phyloP scores from a whole-genome alignment of 2,329 filamentous ascomycete genomes.

The Colletotrichum gigasporum region DNA sequence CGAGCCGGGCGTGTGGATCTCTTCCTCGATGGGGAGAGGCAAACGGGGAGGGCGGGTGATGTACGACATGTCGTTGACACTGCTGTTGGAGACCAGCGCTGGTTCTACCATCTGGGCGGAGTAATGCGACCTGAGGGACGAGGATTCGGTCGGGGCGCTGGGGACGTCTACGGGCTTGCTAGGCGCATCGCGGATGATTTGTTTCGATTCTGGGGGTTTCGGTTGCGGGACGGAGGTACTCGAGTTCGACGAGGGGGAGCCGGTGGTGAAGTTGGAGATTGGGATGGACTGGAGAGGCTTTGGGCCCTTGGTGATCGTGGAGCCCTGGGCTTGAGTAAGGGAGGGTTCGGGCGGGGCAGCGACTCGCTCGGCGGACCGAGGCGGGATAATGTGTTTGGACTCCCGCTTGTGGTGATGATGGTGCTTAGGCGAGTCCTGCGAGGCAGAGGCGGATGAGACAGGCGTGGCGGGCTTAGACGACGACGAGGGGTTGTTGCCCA shows the following conservation, averaged over 20 bases:
- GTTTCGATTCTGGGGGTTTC: conserved; percentile 37
- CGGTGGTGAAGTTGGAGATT: conserved; percentile 58
- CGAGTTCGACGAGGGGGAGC: conserved; percentile 46
- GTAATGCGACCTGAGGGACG: conserved; percentile 48
- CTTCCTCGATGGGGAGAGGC: conserved; percentile 93
- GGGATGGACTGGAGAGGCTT: conserved; percentile 59
- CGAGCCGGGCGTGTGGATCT: conserved; percentile 87
- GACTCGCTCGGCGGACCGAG: conserved; percentile 63
- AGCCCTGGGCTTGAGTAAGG: conserved; percentile 68
- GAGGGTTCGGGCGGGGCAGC: conserved; percentile 71
- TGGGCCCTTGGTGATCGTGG: conserved; percentile 57
- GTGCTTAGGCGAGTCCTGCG: conserved; percentile 38
- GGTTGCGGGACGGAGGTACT: conserved; percentile 30
- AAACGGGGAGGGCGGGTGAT: conserved; percentile 82
- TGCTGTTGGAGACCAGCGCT: conserved; percentile 61
- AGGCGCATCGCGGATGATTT: conserved; percentile 43
- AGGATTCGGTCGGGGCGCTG: conserved; percentile 44
- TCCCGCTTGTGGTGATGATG: conserved; percentile 46
- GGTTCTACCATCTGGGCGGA: conserved; percentile 50
- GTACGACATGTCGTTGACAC: conserved; percentile 71
- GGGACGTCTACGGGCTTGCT: conserved; percentile 70
- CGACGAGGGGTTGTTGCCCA: conserved; percentile 48
- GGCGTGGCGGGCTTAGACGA: conserved; percentile 44
- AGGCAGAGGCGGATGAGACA: conserved; percentile 36
- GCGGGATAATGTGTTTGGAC: conserved; percentile 63